These are phyloP conservation scores for Dictyophora rubrovolvata DNA, from an alignment of 768 basidiomycete genomes.

Conservation along the genomic window DNA sequence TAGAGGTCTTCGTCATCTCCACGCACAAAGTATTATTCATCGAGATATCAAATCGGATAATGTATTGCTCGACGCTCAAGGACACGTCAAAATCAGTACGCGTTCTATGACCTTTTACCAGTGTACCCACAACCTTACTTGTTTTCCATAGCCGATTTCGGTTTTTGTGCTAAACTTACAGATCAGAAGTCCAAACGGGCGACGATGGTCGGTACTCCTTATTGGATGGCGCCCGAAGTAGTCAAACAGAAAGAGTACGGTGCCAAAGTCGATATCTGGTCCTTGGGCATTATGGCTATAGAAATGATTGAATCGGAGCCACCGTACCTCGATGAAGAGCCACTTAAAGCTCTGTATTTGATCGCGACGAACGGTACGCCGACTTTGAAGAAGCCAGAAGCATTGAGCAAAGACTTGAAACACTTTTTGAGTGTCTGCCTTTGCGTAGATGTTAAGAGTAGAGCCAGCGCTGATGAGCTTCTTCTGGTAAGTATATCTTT, in stretches of 20 bases:
- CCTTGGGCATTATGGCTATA: conserved; percentile 95
- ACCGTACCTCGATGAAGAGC: conserved; percentile 92
- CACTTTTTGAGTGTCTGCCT: conserved; percentile 95
- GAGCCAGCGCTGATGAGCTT: conserved; percentile 80
- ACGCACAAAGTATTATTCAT: conserved; percentile 91
- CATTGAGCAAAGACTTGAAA: conserved; percentile 85
- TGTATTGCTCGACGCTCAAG: conserved; percentile 83
- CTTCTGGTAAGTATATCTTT: conserved; percentile 49
- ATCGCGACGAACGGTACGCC: conserved; percentile 99
- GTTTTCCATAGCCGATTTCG: conserved; percentile 69
- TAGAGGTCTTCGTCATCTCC: conserved; percentile 86
- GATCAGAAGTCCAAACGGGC: conserved; percentile 95
- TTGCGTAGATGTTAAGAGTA: conserved; percentile 90
- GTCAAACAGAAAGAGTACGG: conserved; percentile 97
- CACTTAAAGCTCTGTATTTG: conserved; percentile 85
- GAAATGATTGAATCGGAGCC: conserved; percentile 99
- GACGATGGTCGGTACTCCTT: conserved; percentile 97
- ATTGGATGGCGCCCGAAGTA: conserved; percentile 99
- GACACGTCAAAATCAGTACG: conserved; percentile 96
- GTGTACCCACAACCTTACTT: not conserved
- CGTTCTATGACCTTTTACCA: conserved; percentile 12
- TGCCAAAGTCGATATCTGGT: conserved; percentile 96
- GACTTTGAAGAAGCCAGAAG: conserved; percentile 92
- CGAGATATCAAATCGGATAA: conserved; percentile 97
- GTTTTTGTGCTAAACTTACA: conserved; percentile 92